Conservation (phyloP, 805 yeast species). For the Vanderwaltozyma yarrowii region DNA sequence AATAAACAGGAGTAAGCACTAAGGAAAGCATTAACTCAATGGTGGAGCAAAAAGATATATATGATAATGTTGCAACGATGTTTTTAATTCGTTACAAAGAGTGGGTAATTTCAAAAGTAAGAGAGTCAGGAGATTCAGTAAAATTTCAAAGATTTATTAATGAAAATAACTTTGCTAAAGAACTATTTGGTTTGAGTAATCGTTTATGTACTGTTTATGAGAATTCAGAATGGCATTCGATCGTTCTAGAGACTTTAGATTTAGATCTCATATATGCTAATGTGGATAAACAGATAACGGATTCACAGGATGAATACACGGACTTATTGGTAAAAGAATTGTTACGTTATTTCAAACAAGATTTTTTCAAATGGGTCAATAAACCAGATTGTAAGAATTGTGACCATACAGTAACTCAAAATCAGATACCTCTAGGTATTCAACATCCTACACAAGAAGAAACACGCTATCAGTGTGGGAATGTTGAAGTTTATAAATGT, state of each 20-base stretch:
- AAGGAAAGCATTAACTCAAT: too few relatives aligned
- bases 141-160: constrained; percentile 12
- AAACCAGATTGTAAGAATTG: constrained; percentile 53
- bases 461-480: constrained; percentile 37
- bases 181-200: constrained; percentile 12
- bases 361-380: constrained; percentile 79
- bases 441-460: constrained; percentile 39
- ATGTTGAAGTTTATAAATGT: constrained; percentile 60
- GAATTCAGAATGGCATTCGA: constrained; percentile 36
- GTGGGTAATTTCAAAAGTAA: constrained; percentile 11
- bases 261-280: constrained; percentile 46
- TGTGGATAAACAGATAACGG: constrained; percentile 42
- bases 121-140: constrained; percentile 5
- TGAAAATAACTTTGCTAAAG: constrained; percentile 18
- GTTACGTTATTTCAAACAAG: constrained; percentile 61
- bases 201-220: constrained; percentile 32
- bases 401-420: constrained; percentile 29
- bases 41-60: neutral
- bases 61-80: constrained; percentile 11
- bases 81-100: constrained; percentile 17
- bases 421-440: constrained; percentile 31
- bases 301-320: constrained; percentile 30
- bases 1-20: too few relatives aligned
- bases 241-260: constrained; percentile 55
- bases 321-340: constrained; percentile 51